Evolutionary conservation across 2,329 filamentous ascomycete genomes (phyloP).

Genomic region (Cladobotryum mycophilum): DNA sequence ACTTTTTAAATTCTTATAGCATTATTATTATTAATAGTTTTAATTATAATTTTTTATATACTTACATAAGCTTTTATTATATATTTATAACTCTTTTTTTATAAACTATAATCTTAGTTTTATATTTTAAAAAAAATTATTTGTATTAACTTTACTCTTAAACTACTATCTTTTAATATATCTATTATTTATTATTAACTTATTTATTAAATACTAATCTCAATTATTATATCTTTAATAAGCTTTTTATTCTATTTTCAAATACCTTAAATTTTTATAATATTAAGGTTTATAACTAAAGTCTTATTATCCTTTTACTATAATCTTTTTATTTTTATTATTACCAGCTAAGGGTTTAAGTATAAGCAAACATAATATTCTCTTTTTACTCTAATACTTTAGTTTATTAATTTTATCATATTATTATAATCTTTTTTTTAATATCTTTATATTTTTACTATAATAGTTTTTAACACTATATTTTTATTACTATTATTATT

Average conservation of each 20-base stretch:
- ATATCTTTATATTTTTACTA: too few relatives aligned
- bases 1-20: neutral
- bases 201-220: neutral
- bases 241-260: neutral
- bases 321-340: too few relatives aligned
- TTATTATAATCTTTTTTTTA: too few relatives aligned
- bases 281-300: neutral
- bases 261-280: neutral
- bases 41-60: slow-evolving; percentile 1
- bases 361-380: too few relatives aligned
- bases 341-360: too few relatives aligned
- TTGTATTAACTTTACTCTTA: slow-evolving; percentile 3
- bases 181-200: slow-evolving; percentile 5
- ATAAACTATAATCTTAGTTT: neutral
- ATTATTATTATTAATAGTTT: neutral
- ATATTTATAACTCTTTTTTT: slow-evolving; percentile 1
- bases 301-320: too few relatives aligned
- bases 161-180: too few relatives aligned
- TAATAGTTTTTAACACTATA: too few relatives aligned
- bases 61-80: neutral
- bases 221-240: too few relatives aligned
- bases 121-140: slow-evolving; percentile 3
- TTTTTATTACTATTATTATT: too few relatives aligned
- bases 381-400: too few relatives aligned
- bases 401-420: too few relatives aligned